Base-by-base conservation (phyloP, 805 yeast genomes). In the Suhomyces vadensis region DNA sequence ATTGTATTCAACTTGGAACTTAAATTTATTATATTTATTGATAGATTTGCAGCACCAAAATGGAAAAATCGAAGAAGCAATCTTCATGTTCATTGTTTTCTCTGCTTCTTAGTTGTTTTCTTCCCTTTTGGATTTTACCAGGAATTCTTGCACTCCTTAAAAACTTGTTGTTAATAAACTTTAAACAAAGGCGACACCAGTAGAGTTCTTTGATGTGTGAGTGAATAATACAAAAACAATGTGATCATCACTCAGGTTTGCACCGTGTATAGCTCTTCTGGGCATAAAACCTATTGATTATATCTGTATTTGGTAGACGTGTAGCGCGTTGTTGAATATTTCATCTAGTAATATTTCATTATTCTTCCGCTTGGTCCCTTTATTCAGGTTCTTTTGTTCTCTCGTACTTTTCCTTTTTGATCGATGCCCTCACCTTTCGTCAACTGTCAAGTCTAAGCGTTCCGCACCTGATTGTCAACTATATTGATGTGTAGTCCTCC, bases 31-130 rank as follows among this genome's bases (percentile, higher is more conserved):
- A 27, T 13, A n/a, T 20, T 20, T 17, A 20, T 33, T 33, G n/a
- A 11, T 17, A 5, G 19, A 19, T 33, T 33, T 17, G 36, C 38
- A 14, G 6, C 26, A 35, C 29, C 19, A 35, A 35, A 19, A 22
- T n/a, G 27, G 38, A 35, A 17, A n/a, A 35, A 35, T 35, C 26
- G 19, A 21, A 21, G 27, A 35, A 22, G 25, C 25, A 19, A 21
- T 22, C 27, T 35, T 21, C n/a, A 5, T 21, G n/a, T 29, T 16
- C n/a, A 29, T 29, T 29, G 33, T 29, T 29, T 29, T 14, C 20
- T 29, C 20, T 20, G 33, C 33, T 16, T 29, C 33, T 29, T 29
- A 8, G 6, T 23, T 16, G 11, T 29, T 3, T 16, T 29, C 33
- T 29, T 29, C 19, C 19, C 19, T 29, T 29, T 29, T 14, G 33